Conservation (phyloP, 2,329 filamentous ascomycete genomes). For the Epichloe coenophiala region DNA sequence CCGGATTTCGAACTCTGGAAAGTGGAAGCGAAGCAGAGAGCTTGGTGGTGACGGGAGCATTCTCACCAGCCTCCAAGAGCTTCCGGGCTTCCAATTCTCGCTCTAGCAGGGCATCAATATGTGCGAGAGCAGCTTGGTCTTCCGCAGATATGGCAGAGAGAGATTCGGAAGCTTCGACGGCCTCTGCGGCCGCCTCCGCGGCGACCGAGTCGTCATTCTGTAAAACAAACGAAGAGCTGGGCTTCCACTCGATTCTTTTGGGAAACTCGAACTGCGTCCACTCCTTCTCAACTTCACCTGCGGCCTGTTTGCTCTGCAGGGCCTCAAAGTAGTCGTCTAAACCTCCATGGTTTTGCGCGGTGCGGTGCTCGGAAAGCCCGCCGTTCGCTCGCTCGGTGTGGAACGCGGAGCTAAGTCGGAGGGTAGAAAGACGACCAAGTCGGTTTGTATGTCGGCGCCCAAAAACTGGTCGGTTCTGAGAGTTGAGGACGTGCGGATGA, state of each 20-base stretch:
- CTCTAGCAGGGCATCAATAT: conserved; percentile 74
- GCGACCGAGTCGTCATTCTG: conserved; percentile 43
- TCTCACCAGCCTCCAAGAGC: conserved; percentile 30
- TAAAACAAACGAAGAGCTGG: conserved; percentile 39
- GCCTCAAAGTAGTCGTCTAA: conserved; percentile 87
- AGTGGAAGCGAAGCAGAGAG: conserved; percentile 26
- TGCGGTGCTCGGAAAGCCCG: conserved; percentile 41
- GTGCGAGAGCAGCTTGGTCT: conserved; percentile 51
- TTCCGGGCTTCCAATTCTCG: conserved; percentile 54
- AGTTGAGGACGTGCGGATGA: conserved; percentile 64
- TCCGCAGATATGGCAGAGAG: conserved; percentile 28
- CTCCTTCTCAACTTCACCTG: conserved; percentile 56
- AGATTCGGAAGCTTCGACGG: conserved; percentile 20
- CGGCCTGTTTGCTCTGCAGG: conserved; percentile 63
- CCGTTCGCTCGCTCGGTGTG: conserved; percentile 42
- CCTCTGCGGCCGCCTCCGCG: conserved; percentile 19
- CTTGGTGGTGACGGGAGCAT: conserved; percentile 23
- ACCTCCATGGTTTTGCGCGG: conserved; percentile 44
- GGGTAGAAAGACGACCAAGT: conserved; percentile 38
- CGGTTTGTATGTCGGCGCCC: conserved; percentile 42
- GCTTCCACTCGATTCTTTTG: conserved; percentile 81
- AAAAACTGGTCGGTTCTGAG: conserved; percentile 52
- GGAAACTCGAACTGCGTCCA: conserved; percentile 89
- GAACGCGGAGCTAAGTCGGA: conserved; percentile 66
- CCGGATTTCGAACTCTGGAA: conserved; percentile 28